Evolutionary conservation across 2,329 filamentous ascomycete species (phyloP).

Genomic region (Simplicillium sp.): DNA sequence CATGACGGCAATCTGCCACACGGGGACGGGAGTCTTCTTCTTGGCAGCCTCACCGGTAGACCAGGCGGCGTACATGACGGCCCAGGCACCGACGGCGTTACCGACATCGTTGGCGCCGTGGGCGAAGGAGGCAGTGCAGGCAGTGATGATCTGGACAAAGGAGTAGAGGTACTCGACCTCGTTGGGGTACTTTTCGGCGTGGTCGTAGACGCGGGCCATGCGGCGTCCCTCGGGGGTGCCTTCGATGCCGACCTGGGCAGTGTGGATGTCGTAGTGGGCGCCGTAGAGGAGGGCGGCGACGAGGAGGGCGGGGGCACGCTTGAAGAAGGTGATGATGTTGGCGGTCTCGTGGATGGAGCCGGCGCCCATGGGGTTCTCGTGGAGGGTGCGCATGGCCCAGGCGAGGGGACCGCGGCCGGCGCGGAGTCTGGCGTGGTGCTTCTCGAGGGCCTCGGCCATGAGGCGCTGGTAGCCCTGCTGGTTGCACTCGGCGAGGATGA

Average conservation of each 20-base stretch:
- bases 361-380: conserved; percentile 61
- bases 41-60: conserved; percentile 49
- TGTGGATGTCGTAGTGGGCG: conserved; percentile 74
- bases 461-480: conserved; percentile 53
- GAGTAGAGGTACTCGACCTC: conserved; percentile 63
- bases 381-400: conserved; percentile 73
- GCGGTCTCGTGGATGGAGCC: conserved; percentile 66
- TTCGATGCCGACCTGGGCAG: conserved; percentile 58
- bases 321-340: conserved; percentile 55
- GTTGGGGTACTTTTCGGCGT: conserved; percentile 57
- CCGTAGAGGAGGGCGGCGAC: conserved; percentile 60
- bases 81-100: conserved; percentile 62
- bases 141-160: conserved; percentile 57
- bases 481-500: conserved; percentile 35
- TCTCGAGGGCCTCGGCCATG: conserved; percentile 43
- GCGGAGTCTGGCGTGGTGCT: conserved; percentile 54
- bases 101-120: conserved; percentile 73
- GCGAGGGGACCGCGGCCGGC: conserved; percentile 59
- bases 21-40: conserved; percentile 55
- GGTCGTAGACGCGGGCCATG: conserved; percentile 58
- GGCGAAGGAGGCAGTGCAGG: conserved; percentile 63
- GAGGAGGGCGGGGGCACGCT: conserved; percentile 60
- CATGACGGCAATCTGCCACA: conserved; percentile 70
- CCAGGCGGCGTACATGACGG: conserved; percentile 62
- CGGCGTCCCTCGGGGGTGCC: conserved; percentile 66